Conservation (phyloP, 176 grass and related monocot genomes). For the Tillandsia fasciculata region DNA sequence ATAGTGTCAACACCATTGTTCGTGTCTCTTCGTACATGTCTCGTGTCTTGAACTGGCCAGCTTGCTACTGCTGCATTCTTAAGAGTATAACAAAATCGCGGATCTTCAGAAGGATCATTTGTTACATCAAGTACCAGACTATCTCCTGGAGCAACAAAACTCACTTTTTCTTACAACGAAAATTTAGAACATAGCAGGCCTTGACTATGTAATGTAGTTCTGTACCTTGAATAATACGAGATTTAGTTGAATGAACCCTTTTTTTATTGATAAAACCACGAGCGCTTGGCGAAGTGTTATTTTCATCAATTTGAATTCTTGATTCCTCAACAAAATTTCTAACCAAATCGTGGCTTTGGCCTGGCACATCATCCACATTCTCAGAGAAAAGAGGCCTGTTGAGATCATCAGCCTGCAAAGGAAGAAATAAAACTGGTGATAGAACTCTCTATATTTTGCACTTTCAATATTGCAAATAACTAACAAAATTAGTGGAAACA, state of each 20-base stretch:
- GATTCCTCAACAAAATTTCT: slow-evolving; percentile 39
- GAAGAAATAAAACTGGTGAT: slow-evolving; percentile 7
- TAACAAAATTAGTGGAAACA: background rate
- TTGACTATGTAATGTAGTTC: slow-evolving; percentile 1
- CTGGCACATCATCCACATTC: slow-evolving; percentile 23
- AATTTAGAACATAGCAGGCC: background rate
- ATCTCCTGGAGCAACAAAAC: slow-evolving; percentile 50
- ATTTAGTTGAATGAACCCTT: slow-evolving; percentile 34
- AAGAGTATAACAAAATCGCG: slow-evolving; percentile 40
- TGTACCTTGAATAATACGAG: slow-evolving; percentile 41
- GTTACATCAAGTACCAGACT: slow-evolving; percentile 51
- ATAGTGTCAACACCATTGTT: slow-evolving; percentile 19
- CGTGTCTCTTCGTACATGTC: slow-evolving; percentile 28
- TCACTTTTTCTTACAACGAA: slow-evolving; percentile 9
- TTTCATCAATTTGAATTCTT: slow-evolving; percentile 59
- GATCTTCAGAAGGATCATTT: slow-evolving; percentile 41
- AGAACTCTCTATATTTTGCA: background rate
- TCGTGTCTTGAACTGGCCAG: slow-evolving; percentile 30
- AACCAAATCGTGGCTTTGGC: slow-evolving; percentile 29
- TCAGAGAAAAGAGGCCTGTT: slow-evolving; percentile 60
- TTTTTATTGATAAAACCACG: slow-evolving; percentile 34
- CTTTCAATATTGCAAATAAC: background rate
- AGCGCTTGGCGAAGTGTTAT: slow-evolving; percentile 30
- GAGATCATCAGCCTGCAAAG: slow-evolving; percentile 57
- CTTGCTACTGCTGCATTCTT: slow-evolving; percentile 27